These are phyloP conservation scores for Gautieria morchelliformis DNA, from an alignment of 768 basidiomycete genomes.

Conservation along the genomic window DNA sequence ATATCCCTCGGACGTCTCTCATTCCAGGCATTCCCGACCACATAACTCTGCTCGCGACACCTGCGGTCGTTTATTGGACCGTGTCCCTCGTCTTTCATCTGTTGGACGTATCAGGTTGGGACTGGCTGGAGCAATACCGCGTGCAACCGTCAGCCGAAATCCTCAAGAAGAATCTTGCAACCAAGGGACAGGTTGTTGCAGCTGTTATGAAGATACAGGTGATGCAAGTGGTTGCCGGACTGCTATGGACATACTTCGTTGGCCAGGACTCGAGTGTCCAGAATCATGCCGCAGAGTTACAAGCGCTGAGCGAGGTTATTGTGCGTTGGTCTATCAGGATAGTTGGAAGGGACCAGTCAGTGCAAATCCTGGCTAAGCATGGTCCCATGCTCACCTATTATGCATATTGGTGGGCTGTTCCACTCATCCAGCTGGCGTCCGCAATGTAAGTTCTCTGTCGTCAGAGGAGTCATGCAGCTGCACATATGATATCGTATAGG, in stretches of 20 bases:
- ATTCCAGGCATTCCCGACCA: background rate
- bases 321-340: background rate
- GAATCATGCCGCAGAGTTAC: constrained; percentile 1
- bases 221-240: background rate
- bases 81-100: constrained; percentile 1
- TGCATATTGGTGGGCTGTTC: constrained; percentile 5
- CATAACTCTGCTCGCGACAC: background rate
- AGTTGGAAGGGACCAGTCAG: background rate
- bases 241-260: background rate
- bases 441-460: background rate
- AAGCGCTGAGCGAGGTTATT: constrained; percentile 12
- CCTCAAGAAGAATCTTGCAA: constrained; percentile 2
- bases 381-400: background rate
- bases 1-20: background rate
- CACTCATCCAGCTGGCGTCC: background rate
- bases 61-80: background rate
- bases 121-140: constrained; percentile 1
- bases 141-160: constrained; percentile 4
- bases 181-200: constrained; percentile 1
- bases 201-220: constrained; percentile 7
- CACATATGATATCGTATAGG: background rate
- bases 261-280: background rate
- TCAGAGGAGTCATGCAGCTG: background rate
- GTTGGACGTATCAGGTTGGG: constrained; percentile 5
- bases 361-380: background rate